Evolutionary conservation across 371 early-diverging fungal species (phyloP).

Genomic region (Mortierella sp.): DNA sequence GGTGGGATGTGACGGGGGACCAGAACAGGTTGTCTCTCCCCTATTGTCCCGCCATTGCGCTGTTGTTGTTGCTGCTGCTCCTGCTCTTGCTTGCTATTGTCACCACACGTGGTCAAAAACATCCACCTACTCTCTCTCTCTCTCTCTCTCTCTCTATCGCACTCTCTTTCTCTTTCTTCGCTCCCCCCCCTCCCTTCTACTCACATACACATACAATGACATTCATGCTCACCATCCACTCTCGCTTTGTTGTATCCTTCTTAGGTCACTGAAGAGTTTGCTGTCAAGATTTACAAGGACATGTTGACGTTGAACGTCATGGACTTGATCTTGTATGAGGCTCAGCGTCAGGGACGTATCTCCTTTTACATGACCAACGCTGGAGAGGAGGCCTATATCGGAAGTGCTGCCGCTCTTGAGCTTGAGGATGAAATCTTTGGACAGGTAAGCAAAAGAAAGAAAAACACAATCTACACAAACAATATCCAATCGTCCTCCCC

Average conservation of each 20-base stretch:
- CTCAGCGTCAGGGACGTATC: constrained; percentile 98
- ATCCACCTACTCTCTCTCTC: no score
- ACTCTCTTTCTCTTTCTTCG: no score
- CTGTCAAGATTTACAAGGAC: constrained; percentile 84
- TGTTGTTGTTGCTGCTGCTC: no score
- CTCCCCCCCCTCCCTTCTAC: no score
- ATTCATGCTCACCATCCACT: not conserved
- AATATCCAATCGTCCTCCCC: no score
- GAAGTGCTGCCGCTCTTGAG: constrained; percentile 89
- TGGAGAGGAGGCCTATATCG: constrained; percentile 97
- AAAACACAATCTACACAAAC: not conserved
- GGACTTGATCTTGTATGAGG: constrained; percentile 96
- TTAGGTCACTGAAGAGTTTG: constrained; percentile 78
- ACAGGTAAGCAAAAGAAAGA: constrained; percentile 65
- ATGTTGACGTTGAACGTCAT: constrained; percentile 92
- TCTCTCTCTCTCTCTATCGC: no score
- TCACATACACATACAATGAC: no score
- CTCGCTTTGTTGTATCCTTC: not conserved
- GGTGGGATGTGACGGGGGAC: no score
- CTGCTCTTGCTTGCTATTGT: no score
- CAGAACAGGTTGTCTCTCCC: no score
- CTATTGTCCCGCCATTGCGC: no score
- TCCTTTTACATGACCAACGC: constrained; percentile 98
- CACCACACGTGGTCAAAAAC: no score
- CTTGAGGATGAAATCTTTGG: constrained; percentile 91